Evolutionary conservation across 495 filamentous ascomycete species (phyloP).

Genomic region (Neurospora sp.): DNA sequence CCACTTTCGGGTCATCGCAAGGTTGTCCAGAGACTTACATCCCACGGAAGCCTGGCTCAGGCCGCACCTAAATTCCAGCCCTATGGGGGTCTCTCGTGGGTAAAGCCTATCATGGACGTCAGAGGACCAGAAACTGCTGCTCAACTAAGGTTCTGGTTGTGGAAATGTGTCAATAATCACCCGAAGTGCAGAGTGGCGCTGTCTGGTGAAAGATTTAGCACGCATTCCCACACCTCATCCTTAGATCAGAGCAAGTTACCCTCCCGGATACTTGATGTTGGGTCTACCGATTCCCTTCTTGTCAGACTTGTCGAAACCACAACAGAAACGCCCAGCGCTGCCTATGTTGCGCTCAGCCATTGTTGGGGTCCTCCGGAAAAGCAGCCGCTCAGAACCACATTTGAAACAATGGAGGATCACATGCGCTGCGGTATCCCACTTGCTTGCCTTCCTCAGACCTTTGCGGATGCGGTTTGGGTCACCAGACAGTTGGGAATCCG

Average conservation of each 20-base stretch:
- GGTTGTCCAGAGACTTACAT: too few species aligned
- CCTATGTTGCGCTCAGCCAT: not conserved
- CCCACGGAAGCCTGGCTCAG: too few species aligned
- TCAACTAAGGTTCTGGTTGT: not conserved
- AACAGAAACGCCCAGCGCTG: not conserved
- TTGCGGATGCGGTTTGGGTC: not conserved
- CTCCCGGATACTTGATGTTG: not conserved
- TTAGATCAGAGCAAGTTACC: not conserved
- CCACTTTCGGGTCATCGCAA: too few species aligned
- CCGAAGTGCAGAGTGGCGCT: not conserved
- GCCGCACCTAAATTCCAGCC: not conserved
- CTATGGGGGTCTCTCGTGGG: not conserved
- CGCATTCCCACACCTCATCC: not conserved
- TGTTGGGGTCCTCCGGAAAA: not conserved
- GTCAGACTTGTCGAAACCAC: not conserved
- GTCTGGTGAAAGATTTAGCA: rapidly evolving
- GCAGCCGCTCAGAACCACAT: not conserved
- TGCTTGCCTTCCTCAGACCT: not conserved
- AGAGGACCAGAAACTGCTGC: not conserved
- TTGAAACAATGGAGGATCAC: not conserved
- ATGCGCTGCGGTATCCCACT: not conserved
- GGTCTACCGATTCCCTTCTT: not conserved
- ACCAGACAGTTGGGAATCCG: not conserved
- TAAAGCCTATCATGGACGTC: not conserved
- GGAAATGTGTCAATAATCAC: not conserved